These are phyloP conservation scores for Pythium monospermum DNA, from an alignment of 352 stramenopile species.

Conservation along the genomic window DNA sequence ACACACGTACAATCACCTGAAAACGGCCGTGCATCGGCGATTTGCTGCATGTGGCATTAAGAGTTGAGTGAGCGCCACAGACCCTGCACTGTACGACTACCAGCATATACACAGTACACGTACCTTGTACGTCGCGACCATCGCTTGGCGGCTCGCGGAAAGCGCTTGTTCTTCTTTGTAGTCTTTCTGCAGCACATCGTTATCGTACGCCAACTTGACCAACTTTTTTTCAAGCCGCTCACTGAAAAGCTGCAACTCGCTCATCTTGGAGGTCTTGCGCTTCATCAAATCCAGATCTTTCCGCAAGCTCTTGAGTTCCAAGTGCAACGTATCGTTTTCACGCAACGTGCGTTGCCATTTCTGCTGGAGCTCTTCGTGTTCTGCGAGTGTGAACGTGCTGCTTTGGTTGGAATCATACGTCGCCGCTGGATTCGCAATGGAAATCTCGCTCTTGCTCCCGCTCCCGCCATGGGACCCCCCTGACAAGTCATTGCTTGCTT, in stretches of 20 bases:
- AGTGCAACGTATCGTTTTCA: constrained; percentile 35
- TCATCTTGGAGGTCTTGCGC: constrained; percentile 33
- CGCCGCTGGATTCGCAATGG: constrained; percentile 35
- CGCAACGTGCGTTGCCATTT: constrained; percentile 33
- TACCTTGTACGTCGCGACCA: constrained; percentile 23
- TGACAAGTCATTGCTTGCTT: background rate
- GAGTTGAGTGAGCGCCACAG: too few relatives aligned
- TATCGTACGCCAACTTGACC: constrained; percentile 43
- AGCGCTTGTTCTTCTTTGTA: constrained; percentile 57
- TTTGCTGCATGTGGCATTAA: too few relatives aligned
- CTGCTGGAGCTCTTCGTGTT: constrained; percentile 49
- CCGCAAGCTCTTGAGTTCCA: constrained; percentile 51
- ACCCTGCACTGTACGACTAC: background rate
- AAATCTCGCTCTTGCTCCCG: constrained; percentile 16
- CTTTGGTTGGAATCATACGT: constrained; percentile 58
- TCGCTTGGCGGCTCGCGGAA: constrained; percentile 45
- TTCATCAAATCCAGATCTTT: constrained; percentile 48
- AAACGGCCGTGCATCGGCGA: constrained; percentile 30
- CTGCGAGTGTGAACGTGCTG: constrained; percentile 44
- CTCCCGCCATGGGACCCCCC: background rate
- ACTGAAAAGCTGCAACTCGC: constrained; percentile 34
- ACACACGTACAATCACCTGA: constrained; percentile 18
- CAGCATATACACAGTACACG: background rate
- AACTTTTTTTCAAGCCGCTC: constrained; percentile 58
- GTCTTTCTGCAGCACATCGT: constrained; percentile 57